A percentile compares a stretch with the other conserved stretches of the same genome.
Conservation (phyloP, 306 rosid genomes). For the Casuarina equisetifolia region DNA sequence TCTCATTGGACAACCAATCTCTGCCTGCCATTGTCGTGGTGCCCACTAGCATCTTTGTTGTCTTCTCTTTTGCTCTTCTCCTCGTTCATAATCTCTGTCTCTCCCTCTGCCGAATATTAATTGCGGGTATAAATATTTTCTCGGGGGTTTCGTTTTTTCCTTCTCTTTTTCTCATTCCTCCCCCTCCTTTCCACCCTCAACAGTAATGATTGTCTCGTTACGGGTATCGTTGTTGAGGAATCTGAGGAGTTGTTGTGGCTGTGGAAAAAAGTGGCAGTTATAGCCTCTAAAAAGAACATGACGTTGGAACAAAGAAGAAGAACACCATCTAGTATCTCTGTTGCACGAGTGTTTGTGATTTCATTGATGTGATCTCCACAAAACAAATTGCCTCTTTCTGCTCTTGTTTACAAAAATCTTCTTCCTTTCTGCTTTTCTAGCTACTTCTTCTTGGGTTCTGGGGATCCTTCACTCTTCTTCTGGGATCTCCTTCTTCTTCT, state of each 20-base stretch:
- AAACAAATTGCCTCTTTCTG: constrained; percentile 32
- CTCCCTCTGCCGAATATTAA: not conserved
- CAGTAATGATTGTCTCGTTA: constrained; percentile 63
- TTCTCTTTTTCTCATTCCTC: not conserved
- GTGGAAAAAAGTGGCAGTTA: constrained; percentile 42
- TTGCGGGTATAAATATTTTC: constrained; percentile 24
- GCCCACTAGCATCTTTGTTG: constrained; percentile 61
- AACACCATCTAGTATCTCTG: constrained; percentile 38
- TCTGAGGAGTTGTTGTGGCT: constrained; percentile 44
- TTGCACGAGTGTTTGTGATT: constrained; percentile 56
- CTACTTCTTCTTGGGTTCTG: constrained; percentile 30
- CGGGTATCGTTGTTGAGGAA: constrained; percentile 61
- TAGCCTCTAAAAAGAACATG: constrained; percentile 10
- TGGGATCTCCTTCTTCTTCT: constrained; percentile 4
- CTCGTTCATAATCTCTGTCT: not conserved
- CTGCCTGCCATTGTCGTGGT: constrained; percentile 45
- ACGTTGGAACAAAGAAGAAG: constrained; percentile 2
- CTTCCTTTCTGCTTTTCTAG: constrained; percentile 1
- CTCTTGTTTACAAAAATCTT: constrained; percentile 26
- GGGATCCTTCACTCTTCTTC: constrained; percentile 9
- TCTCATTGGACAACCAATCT: constrained; percentile 31
- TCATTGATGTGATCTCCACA: constrained; percentile 51
- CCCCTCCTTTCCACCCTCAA: constrained; percentile 34
- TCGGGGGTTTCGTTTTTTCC: not conserved
- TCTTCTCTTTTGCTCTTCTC: constrained; percentile 31